Evolutionary conservation across 768 basidiomycete genomes (phyloP), one percentile per base, ranked within the genome.

Genomic region (Antrodiella citrinella): DNA sequence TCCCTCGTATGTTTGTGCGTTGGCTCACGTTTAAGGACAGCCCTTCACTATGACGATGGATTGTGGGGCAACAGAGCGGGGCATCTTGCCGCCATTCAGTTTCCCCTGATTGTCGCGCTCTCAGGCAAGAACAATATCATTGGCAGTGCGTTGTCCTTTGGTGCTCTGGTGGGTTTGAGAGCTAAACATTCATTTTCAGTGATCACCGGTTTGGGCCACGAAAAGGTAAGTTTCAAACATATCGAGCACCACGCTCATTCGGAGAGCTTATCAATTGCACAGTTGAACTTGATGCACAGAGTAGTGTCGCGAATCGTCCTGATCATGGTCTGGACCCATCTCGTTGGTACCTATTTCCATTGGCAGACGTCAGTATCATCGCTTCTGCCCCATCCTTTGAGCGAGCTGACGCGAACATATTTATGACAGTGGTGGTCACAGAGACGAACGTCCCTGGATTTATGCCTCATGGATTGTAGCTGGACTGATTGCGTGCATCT

Each of bases 51-150:
- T 26, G 40, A 19, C 4, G 55, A 47, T 12, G 51, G 52, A 19
- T 50, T 50, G 42, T 60, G 62, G 65, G 39, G 57, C 51, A 42
- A 59, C 62, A 26, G 61, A 61, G 50, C 72, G 3, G 74, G 70
- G 3, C 67, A 69, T 50, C 55, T 75, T 21, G 72, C 71, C 2
- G 67, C 72, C n/a, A 64, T 62, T 25, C 74, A 80, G 57, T 60
- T 78, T 3, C 73, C 77, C 3, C 65, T 79, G 38, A 67, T 78
- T 38, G 72, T 79, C 3, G 72, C 72, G 11, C 65, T 81, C 4
- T 73, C 76, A 1, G 70, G 71, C 35, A 81, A 79, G 65, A 81
- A 81, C 60, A 79, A 76, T 52, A 51, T 76, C 24, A 52, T 78
- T 73, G 35, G 71, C 71, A 73, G 58, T 62, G 52, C 39, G 49